Evolutionary conservation across 208 protist genomes (phyloP).

Genomic region (Herpetomonas samuelpessoai): DNA sequence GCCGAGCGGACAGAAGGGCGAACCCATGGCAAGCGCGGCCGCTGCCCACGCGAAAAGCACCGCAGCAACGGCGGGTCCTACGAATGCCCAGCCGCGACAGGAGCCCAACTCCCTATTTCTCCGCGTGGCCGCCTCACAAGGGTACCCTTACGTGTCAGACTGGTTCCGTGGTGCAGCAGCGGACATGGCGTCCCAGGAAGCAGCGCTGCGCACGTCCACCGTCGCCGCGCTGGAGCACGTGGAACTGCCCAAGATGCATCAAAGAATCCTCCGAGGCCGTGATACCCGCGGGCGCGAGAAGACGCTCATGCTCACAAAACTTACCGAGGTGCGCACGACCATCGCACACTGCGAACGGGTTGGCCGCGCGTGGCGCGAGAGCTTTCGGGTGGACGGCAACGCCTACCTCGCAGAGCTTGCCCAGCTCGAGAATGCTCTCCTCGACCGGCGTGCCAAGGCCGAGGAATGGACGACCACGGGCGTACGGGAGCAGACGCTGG

Average conservation of each 20-base stretch:
- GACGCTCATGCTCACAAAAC: conserved; percentile 1
- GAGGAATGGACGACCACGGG: conserved; percentile 30
- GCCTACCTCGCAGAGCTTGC: conserved; percentile 25
- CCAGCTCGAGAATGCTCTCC: conserved; percentile 24
- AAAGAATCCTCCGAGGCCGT: conserved; percentile 3
- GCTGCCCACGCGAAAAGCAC: too few relatives aligned
- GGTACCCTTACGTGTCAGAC: conserved; percentile 33
- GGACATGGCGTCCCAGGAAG: conserved; percentile 10
- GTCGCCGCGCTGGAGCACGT: not conserved
- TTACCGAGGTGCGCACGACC: conserved; percentile 11
- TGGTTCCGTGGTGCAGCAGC: conserved; percentile 25
- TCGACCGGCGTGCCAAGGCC: conserved; percentile 21
- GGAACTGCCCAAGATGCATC: not conserved
- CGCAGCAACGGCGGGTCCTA: too few relatives aligned
- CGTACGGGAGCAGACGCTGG: conserved; percentile 21
- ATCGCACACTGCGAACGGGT: not conserved
- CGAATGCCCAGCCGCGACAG: conserved; percentile 7
- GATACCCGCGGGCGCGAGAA: conserved; percentile 1
- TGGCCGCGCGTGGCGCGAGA: conserved; percentile 8
- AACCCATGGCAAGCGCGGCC: too few relatives aligned
- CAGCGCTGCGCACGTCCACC: not conserved
- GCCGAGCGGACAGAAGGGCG: too few relatives aligned
- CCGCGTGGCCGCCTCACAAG: conserved; percentile 22
- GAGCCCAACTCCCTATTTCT: conserved; percentile 25
- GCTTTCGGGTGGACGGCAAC: conserved; percentile 12